Evolutionary conservation across 768 basidiomycete species (phyloP).

Genomic region (Crassisporium funariophilum): DNA sequence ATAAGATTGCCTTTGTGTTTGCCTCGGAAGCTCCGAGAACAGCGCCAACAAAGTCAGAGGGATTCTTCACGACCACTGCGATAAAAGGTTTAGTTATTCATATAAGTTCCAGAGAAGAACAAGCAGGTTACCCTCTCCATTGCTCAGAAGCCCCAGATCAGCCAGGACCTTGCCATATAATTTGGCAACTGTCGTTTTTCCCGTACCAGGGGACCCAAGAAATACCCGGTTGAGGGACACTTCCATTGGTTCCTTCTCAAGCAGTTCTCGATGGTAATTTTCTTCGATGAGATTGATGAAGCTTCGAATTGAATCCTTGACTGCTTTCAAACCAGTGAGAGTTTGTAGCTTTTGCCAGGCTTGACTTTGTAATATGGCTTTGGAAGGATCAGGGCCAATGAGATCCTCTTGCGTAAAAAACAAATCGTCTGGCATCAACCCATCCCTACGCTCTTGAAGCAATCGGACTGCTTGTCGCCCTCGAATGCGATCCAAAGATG

Average conservation of each 20-base stretch:
- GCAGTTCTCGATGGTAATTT: constrained; percentile 64
- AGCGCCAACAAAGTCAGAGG: constrained; percentile 67
- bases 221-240: constrained; percentile 67
- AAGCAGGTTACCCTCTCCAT: constrained; percentile 59
- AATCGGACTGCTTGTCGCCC: constrained; percentile 59
- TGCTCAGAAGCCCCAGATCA: constrained; percentile 64
- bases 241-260: constrained; percentile 52
- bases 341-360: constrained; percentile 55
- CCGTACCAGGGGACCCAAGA: constrained; percentile 69
- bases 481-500: constrained; percentile 45
- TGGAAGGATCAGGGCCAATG: constrained; percentile 65
- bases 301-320: constrained; percentile 55
- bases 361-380: constrained; percentile 43
- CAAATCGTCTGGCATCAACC: constrained; percentile 46
- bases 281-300: constrained; percentile 48
- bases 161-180: constrained; percentile 65
- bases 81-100: constrained; percentile 2
- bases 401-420: constrained; percentile 54
- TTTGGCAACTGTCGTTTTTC: constrained; percentile 71
- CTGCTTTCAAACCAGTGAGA: constrained; percentile 54
- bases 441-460: constrained; percentile 39
- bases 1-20: constrained; percentile 65
- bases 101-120: not conserved
- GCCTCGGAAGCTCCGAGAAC: constrained; percentile 61
- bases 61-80: constrained; percentile 66